Evolutionary conservation across 768 basidiomycete genomes (phyloP).

Genomic region (Pholiota microspora): DNA sequence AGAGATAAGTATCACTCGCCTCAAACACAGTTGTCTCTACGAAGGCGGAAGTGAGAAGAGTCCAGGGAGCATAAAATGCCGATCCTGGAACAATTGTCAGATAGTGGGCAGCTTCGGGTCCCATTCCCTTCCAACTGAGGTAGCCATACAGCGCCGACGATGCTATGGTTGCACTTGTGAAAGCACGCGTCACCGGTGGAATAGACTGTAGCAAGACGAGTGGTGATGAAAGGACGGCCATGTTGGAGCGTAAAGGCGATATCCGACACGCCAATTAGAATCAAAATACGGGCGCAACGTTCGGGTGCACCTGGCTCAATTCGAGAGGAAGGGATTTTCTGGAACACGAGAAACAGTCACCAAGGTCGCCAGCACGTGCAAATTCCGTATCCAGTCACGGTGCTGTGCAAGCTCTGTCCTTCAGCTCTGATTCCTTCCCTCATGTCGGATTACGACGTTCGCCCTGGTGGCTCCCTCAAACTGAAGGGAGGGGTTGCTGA

Average conservation of each 20-base stretch:
- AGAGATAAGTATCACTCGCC: constrained; percentile 52
- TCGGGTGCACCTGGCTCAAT: not conserved
- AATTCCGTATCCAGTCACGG: constrained; percentile 8
- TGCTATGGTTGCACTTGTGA: constrained; percentile 59
- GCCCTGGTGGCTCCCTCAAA: constrained; percentile 86
- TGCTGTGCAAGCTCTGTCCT: constrained; percentile 5
- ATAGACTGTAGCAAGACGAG: constrained; percentile 65
- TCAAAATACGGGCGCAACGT: constrained; percentile 7
- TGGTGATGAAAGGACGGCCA: constrained; percentile 79
- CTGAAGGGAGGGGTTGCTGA: constrained; percentile 81
- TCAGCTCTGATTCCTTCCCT: constrained; percentile 21
- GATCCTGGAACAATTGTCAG: constrained; percentile 80
- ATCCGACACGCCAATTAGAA: constrained; percentile 11
- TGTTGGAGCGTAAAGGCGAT: constrained; percentile 27
- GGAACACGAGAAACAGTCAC: constrained; percentile 5
- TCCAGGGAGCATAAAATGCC: constrained; percentile 89
- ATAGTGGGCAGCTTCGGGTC: constrained; percentile 50
- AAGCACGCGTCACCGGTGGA: constrained; percentile 77
- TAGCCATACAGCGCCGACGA: constrained; percentile 62
- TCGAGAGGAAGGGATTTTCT: constrained; percentile 14
- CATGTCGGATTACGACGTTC: constrained; percentile 86
- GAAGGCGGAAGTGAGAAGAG: constrained; percentile 82
- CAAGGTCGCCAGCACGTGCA: constrained; percentile 5
- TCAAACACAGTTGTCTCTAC: constrained; percentile 84
- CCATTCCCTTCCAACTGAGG: constrained; percentile 53